These are phyloP conservation scores for Ophiosphaerella korrae DNA, from an alignment of 2,329 filamentous ascomycete genomes.

Conservation along the genomic window DNA sequence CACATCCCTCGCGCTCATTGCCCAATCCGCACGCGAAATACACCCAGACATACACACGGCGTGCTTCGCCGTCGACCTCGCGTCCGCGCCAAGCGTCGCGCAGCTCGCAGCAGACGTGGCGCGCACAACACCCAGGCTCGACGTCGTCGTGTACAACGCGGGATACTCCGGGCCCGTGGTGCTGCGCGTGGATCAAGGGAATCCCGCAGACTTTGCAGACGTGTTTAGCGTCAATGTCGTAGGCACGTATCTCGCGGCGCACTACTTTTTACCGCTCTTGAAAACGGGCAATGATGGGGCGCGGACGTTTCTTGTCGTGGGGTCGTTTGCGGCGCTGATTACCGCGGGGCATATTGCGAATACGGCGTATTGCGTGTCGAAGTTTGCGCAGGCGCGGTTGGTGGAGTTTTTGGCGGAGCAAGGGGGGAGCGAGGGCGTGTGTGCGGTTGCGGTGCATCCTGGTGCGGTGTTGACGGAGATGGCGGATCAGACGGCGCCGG, in stretches of 20 bases:
- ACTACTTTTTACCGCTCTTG: slow-evolving; percentile 42
- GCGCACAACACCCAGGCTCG: slow-evolving; percentile 33
- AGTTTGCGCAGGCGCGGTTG: slow-evolving; percentile 36
- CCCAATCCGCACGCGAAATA: slow-evolving; percentile 10
- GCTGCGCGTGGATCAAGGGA: slow-evolving; percentile 38
- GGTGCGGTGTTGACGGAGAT: slow-evolving; percentile 39
- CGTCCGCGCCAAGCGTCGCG: slow-evolving; percentile 29
- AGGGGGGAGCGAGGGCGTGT: slow-evolving; percentile 27
- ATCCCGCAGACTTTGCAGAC: slow-evolving; percentile 40
- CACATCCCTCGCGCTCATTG: slow-evolving; percentile 16
- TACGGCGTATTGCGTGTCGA: slow-evolving; percentile 36
- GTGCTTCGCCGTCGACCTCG: slow-evolving; percentile 35
- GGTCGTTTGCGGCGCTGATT: slow-evolving; percentile 42
- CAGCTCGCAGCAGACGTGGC: slow-evolving; percentile 25
- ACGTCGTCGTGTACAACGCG: slow-evolving; percentile 48
- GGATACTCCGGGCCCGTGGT: slow-evolving; percentile 45
- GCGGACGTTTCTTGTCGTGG: slow-evolving; percentile 33
- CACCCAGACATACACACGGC: slow-evolving; percentile 8
- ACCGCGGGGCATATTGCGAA: slow-evolving; percentile 49
- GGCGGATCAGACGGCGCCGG: slow-evolving; percentile 27
- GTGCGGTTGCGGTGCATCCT: slow-evolving; percentile 36
- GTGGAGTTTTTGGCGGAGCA: slow-evolving; percentile 34
- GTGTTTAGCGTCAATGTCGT: slow-evolving; percentile 47
- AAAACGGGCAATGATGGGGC: slow-evolving; percentile 15
- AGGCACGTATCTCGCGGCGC: slow-evolving; percentile 45